phyloP scores from a whole-genome alignment of 139 green algal species.

The Ettlia oleoabundans region DNA sequence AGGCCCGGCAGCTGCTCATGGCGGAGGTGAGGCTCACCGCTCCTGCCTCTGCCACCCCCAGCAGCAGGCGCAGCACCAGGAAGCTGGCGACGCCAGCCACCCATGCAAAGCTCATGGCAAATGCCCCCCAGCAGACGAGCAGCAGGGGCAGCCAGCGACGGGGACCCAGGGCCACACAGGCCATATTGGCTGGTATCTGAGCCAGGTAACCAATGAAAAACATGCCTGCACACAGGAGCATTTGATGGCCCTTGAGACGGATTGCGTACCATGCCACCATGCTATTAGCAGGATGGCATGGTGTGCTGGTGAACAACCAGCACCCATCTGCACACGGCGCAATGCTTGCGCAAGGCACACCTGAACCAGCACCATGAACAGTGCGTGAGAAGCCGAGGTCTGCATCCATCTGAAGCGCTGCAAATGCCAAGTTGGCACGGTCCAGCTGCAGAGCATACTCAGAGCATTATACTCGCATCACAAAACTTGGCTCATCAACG shows the following conservation, averaged over 20 bases:
- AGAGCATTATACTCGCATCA: too few relatives aligned
- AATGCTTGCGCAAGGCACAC: too few relatives aligned
- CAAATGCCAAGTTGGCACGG: conserved; percentile 65
- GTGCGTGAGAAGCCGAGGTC: conserved; percentile 51
- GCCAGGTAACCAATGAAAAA: conserved; percentile 74
- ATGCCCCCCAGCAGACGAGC: conserved; percentile 51
- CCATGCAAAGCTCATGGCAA: conserved; percentile 50
- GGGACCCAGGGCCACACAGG: conserved; percentile 49
- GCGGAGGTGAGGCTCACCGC: not conserved
- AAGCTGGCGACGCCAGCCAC: conserved; percentile 48
- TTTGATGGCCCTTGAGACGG: too few relatives aligned
- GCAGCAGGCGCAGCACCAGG: conserved; percentile 44
- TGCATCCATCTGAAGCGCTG: conserved; percentile 51
- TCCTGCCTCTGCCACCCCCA: conserved; percentile 26
- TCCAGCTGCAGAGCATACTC: too few relatives aligned
- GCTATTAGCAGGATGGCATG: too few relatives aligned
- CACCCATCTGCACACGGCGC: too few relatives aligned
- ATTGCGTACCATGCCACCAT: too few relatives aligned
- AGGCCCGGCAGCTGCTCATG: not conserved
- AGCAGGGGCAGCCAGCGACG: conserved; percentile 53
- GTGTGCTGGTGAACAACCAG: too few relatives aligned
- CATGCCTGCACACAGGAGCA: conserved; percentile 38
- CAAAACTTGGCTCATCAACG: too few relatives aligned
- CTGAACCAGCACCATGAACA: conserved; percentile 62
- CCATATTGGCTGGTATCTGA: conserved; percentile 31